Percentiles rank a stretch among this genome's conserved stretches.
phyloP scores from a whole-genome alignment of 2,329 filamentous ascomycete genomes.

The Sporothrix inflata region DNA sequence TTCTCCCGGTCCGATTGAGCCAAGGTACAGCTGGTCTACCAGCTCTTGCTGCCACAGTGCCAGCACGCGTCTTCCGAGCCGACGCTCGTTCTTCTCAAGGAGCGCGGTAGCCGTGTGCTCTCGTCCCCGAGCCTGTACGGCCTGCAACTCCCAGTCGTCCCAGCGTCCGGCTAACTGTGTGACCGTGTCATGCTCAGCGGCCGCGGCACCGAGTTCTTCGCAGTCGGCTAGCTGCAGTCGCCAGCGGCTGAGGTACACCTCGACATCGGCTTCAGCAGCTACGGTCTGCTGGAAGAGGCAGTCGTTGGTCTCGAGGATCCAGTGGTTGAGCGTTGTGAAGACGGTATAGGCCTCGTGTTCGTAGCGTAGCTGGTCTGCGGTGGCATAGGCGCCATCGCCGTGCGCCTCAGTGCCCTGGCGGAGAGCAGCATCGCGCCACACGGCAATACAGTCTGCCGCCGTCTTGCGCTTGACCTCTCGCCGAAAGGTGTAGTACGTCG shows the following conservation, averaged over 20 bases:
- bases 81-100: slow-evolving; percentile 34
- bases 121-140: slow-evolving; percentile 34
- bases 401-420: neutral
- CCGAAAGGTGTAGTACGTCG: slow-evolving; percentile 33
- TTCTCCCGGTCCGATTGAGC: neutral
- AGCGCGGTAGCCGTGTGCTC: slow-evolving; percentile 34
- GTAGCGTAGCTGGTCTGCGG: slow-evolving; percentile 28
- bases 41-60: slow-evolving; percentile 32
- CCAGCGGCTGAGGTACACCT: slow-evolving; percentile 33
- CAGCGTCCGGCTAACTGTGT: slow-evolving; percentile 24
- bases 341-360: slow-evolving; percentile 24
- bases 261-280: slow-evolving; percentile 33
- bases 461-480: slow-evolving; percentile 32
- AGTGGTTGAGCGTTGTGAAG: slow-evolving; percentile 31
- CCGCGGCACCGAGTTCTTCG: slow-evolving; percentile 28
- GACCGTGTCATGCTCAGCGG: slow-evolving; percentile 31
- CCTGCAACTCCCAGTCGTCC: slow-evolving; percentile 36
- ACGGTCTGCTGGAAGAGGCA: slow-evolving; percentile 30
- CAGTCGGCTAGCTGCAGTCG: slow-evolving; percentile 21
- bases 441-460: slow-evolving; percentile 29
- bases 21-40: neutral
- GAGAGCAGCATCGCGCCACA: slow-evolving; percentile 27
- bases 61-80: slow-evolving; percentile 31
- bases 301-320: slow-evolving; percentile 36
- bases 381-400: slow-evolving; percentile 3